phyloP scores from a whole-genome alignment of 345 rosid species.

The Trapa bicornis region DNA sequence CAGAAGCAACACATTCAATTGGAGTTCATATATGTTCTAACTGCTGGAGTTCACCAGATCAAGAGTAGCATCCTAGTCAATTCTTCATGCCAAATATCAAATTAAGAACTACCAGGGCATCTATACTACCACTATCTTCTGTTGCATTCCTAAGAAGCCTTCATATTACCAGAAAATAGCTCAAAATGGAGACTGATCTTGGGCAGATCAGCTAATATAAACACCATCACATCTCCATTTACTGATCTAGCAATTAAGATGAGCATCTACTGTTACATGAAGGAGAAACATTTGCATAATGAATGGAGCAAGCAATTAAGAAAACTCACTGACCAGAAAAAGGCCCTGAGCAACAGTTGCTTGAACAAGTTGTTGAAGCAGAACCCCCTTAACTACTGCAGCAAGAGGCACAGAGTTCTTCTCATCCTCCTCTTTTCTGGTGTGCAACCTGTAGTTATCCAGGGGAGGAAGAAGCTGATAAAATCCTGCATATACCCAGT shows the following conservation, averaged over 20 bases:
- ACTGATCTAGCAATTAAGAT: not conserved
- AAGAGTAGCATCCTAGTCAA: not conserved
- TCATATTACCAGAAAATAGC: no score
- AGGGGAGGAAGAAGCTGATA: conserved; percentile 50
- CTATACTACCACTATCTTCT: no score
- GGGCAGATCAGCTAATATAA: not conserved
- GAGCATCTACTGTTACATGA: not conserved
- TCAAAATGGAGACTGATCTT: no score
- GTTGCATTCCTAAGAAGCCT: no score
- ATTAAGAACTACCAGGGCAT: not conserved
- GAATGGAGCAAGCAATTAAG: not conserved
- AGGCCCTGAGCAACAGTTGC: conserved; percentile 49
- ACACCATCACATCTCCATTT: not conserved
- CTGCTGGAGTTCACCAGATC: not conserved
- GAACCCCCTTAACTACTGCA: conserved; percentile 44
- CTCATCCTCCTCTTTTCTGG: conserved; percentile 49
- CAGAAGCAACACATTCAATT: not conserved
- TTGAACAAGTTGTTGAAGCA: conserved; percentile 63
- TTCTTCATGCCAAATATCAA: not conserved
- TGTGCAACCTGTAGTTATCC: conserved; percentile 45
- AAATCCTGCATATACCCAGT: conserved; percentile 61
- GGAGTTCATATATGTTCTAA: no score
- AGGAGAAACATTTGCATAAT: not conserved
- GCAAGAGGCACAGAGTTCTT: conserved; percentile 44
- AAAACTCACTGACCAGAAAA: conserved; percentile 41